Evolutionary conservation across 2,329 filamentous ascomycete species (phyloP), one percentile per base, ranked within the genome.

Genomic region (Harringtonia aguacate): DNA sequence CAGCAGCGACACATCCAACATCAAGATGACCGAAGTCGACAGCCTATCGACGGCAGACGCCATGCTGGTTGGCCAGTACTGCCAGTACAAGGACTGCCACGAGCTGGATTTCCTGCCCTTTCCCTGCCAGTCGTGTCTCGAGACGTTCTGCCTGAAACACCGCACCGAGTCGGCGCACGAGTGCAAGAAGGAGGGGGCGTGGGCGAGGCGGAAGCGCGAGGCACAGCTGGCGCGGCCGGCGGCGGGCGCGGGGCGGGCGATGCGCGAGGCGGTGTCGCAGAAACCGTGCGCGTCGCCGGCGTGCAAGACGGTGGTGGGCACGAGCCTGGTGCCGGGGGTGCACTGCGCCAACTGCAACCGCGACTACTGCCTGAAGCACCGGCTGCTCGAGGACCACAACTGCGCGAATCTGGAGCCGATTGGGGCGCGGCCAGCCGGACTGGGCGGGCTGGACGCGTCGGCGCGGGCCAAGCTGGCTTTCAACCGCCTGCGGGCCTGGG

Each of bases 81-180:
- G 92, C 74, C 80, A 95, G 62, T 82, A 85, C 65, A 71, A 83
- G 52, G 94, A 87, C 71, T 98, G 92, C 72, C 84, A 89, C 60
- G 85, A 92, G 59, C 84, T 97, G 48, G 92, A 97, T 65, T 97
- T 98, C 63, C 78, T 98, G 5, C 92, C 92, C 4, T 97, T 97
- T 64, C 75, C 80, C 58, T 98, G 92, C 68, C 86, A 94, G 60
- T 92, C 85, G 53, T 98, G 92, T 67, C 75, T 62, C 51, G 75
- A 77, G 46, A 90, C 84, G 15, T 98, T 81, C 68, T 98, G 94
- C 62, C 83, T 94, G 52, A 90, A 97, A 59, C 92, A 98, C 70
- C 85, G 90, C 44, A 83, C 79, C 56, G 90, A 97, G 67, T 76
- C 78, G 18, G 68, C 86, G 0, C 94, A 98, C 67, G 75, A 79